phyloP scores from a whole-genome alignment of 1,284 basidiomycete genomes.

The Ustanciosporium gigantosporum region DNA sequence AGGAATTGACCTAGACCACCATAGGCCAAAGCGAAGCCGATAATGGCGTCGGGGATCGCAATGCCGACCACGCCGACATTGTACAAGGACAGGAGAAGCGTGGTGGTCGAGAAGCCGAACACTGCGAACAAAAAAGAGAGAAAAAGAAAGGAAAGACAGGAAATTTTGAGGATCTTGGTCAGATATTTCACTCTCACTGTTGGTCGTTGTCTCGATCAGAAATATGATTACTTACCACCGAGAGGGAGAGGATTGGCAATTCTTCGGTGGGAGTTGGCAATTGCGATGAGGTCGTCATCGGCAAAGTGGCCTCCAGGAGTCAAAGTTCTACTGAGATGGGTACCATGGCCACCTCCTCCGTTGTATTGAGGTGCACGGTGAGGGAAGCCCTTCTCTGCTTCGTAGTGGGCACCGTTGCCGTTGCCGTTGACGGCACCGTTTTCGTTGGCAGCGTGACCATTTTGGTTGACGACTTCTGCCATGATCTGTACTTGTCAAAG shows the following conservation, averaged over 20 bases:
- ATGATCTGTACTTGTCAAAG: background rate
- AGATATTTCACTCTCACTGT: background rate
- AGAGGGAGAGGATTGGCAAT: slow-evolving; percentile 43
- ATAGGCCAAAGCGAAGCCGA: slow-evolving; percentile 23
- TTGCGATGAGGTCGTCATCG: slow-evolving; percentile 43
- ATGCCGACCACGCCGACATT: slow-evolving; percentile 34
- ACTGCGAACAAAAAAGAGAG: slow-evolving; percentile 1
- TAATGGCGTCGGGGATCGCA: slow-evolving; percentile 28
- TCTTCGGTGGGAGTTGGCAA: slow-evolving; percentile 33
- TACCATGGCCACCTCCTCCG: slow-evolving; percentile 5
- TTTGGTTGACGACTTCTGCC: slow-evolving; percentile 1
- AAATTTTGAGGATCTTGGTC: background rate
- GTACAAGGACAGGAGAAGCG: slow-evolving; percentile 41
- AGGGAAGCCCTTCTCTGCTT: slow-evolving; percentile 14
- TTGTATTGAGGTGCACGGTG: slow-evolving; percentile 30
- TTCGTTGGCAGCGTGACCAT: background rate
- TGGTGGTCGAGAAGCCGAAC: slow-evolving; percentile 36
- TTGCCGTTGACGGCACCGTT: slow-evolving; percentile 1
- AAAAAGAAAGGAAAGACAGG: background rate
- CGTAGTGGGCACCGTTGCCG: slow-evolving; percentile 7
- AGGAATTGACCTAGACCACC: slow-evolving; percentile 45
- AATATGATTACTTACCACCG: slow-evolving; percentile 29
- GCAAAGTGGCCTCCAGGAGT: slow-evolving; percentile 43
- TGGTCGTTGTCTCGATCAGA: too few relatives aligned
- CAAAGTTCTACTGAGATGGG: slow-evolving; percentile 13